A percentile compares a stretch with the other conserved stretches of the same genome.
These are phyloP conservation scores for Cystofilobasidium bisporidii DNA, from an alignment of 768 basidiomycete species.

Conservation along the genomic window DNA sequence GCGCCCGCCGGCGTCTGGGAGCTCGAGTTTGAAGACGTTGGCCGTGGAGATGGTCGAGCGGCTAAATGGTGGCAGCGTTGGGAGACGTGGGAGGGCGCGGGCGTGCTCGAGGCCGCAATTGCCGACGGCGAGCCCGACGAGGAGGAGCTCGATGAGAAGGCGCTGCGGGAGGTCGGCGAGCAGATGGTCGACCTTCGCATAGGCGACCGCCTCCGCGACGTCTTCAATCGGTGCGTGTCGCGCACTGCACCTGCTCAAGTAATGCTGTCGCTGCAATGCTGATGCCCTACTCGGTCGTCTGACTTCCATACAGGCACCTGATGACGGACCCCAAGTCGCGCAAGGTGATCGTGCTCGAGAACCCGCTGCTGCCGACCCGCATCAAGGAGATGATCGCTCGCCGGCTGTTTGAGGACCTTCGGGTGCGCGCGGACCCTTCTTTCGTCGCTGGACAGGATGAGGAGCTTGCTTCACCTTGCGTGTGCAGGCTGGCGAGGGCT, in stretches of 20 bases:
- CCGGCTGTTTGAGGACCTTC: conserved; percentile 78
- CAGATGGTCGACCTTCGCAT: conserved; percentile 63
- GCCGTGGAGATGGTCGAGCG: background rate
- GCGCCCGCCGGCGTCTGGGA: conserved; percentile 12
- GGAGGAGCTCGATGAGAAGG: conserved; percentile 36
- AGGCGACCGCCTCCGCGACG: conserved; percentile 60
- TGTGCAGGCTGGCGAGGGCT: no score
- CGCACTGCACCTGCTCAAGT: background rate
- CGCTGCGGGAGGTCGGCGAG: conserved; percentile 45
- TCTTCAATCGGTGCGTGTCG: conserved; percentile 67
- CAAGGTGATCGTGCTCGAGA: conserved; percentile 86
- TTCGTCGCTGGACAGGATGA: no score
- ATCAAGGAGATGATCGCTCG: conserved; percentile 82
- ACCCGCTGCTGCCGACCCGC: conserved; percentile 70
- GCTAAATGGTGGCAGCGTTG: background rate
- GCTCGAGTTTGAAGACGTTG: conserved; percentile 22
- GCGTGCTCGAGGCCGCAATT: conserved; percentile 35
- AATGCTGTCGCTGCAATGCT: no score
- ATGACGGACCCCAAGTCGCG: conserved; percentile 90
- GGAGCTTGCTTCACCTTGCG: no score
- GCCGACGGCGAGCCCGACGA: background rate
- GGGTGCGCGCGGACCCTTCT: conserved; percentile 55
- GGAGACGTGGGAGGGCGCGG: conserved; percentile 37
- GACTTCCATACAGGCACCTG: conserved; percentile 73
- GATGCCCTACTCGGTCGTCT: no score